Conservation (phyloP, 345 rosid genomes). For the Syzygium grande region DNA sequence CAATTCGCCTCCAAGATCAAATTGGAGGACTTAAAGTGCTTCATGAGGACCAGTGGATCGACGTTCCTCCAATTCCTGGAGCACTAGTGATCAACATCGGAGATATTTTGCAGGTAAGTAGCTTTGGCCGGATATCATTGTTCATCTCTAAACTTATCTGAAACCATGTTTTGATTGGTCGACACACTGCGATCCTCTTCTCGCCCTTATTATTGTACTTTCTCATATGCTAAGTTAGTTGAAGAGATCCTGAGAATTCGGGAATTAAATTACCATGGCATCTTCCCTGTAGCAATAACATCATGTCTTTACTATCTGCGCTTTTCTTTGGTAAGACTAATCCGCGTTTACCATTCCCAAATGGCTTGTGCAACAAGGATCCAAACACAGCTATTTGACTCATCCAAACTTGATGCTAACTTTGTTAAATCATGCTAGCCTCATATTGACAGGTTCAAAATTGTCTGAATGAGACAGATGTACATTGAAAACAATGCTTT, state of each 20-base stretch:
- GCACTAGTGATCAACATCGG: slow-evolving; percentile 42
- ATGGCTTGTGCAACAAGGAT: neutral
- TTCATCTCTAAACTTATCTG: neutral
- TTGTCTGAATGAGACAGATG: too few species aligned
- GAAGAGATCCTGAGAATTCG: too few species aligned
- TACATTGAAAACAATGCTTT: too few species aligned
- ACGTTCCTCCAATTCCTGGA: slow-evolving; percentile 32
- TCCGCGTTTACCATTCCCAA: too few species aligned
- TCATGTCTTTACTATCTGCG: neutral
- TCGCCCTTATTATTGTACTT: neutral
- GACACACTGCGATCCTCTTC: neutral
- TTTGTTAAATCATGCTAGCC: too few species aligned
- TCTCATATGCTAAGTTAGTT: neutral
- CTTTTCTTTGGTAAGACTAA: neutral
- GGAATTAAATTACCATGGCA: neutral
- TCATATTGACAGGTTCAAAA: too few species aligned
- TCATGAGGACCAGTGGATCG: slow-evolving; percentile 6
- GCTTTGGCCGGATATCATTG: neutral
- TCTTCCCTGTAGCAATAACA: neutral
- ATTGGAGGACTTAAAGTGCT: too few species aligned
- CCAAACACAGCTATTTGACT: too few species aligned
- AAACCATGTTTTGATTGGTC: neutral
- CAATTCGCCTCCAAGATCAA: slow-evolving; percentile 43
- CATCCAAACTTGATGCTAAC: too few species aligned
- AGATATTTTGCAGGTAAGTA: slow-evolving; percentile 40